Conservation (phyloP, 129 eudicot species). For the Centella asiatica region DNA sequence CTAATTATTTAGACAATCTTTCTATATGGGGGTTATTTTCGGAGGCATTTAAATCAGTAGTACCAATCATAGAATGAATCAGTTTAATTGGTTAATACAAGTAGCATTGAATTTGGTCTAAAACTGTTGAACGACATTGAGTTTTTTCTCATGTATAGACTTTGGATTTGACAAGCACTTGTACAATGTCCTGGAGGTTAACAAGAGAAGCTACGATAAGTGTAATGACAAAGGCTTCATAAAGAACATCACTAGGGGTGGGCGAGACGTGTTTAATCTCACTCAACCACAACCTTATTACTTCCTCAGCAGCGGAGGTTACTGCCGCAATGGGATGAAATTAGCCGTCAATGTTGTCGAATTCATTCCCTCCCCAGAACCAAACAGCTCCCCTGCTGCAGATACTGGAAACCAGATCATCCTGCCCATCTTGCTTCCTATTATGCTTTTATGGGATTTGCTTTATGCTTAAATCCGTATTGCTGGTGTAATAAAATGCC, state of each 20-base stretch:
- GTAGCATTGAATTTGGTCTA: background rate
- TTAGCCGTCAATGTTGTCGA: constrained; percentile 29
- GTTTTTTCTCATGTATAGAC: constrained; percentile 11
- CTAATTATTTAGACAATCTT: too few species aligned
- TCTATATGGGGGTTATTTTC: too few species aligned
- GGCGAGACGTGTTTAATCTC: constrained; percentile 35
- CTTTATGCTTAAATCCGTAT: too few species aligned
- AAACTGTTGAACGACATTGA: too few species aligned
- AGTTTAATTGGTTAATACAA: too few species aligned
- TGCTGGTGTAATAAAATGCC: too few species aligned
- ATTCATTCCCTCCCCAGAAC: background rate
- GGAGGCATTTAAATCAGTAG: too few species aligned
- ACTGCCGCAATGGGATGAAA: constrained; percentile 30
- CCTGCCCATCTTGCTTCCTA: background rate
- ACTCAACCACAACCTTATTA: constrained; percentile 28
- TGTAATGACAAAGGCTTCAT: constrained; percentile 27
- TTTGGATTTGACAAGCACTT: constrained; percentile 30
- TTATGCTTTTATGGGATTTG: too few species aligned
- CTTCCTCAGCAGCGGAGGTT: constrained; percentile 36
- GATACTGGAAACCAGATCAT: background rate
- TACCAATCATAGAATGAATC: too few species aligned
- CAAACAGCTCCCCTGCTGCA: background rate
- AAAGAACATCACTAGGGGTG: constrained; percentile 29
- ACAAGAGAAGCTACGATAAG: constrained; percentile 21
- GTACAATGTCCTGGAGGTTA: constrained; percentile 31